Evolutionary conservation across 352 stramenopile genomes (phyloP), one percentile per base, ranked within the genome.

Genomic region (Phytopythium litorale): DNA sequence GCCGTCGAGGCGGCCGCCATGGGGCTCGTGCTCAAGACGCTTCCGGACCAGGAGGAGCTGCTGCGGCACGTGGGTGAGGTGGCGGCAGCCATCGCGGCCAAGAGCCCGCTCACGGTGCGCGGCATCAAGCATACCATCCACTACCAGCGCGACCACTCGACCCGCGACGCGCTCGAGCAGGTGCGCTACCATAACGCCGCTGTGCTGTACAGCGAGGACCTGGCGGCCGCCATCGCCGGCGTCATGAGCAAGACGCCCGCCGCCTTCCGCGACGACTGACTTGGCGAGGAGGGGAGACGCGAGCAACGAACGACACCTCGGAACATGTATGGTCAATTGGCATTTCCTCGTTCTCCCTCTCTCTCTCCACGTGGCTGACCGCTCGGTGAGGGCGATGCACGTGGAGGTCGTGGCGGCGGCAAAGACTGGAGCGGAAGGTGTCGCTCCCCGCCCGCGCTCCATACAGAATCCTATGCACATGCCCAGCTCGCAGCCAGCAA

Each of bases 91-190:
- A 96, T 97, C 65, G 82, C 88, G 16, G 67, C 75, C 55, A 97
- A 97, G 71, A 96, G 85, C 53, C 89, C 89, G 9, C 63, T 97
- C 18, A 96, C 87, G 8, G 74, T 96, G 60, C 84, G 88, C 28
- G 88, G 88, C 40, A 89, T 97, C 55, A 97, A 97, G 66, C 70
- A 94, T 65, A 91, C 84, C 28, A 91, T 96, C 45, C 74, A 95
- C 54, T 96, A 93, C 73, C 80, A 87, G 66, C 80, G 88, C 18
- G 88, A 97, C 62, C 88, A 96, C 76, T 83, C 81, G 64, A 96
- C 87, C 4, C 43, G 60, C 25, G 85, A 97, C 56, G 71, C 85
- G 37, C 75, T 97, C 18, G 43, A 81, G 62, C 87, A 97, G 66
- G 65, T 97, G 30, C 78, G 83, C 35, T 89, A 92, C 65, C 89